Evolutionary conservation across 106 monocot species (phyloP), one percentile per base, ranked within the genome.

Genomic region (Ottelia alismoides): DNA sequence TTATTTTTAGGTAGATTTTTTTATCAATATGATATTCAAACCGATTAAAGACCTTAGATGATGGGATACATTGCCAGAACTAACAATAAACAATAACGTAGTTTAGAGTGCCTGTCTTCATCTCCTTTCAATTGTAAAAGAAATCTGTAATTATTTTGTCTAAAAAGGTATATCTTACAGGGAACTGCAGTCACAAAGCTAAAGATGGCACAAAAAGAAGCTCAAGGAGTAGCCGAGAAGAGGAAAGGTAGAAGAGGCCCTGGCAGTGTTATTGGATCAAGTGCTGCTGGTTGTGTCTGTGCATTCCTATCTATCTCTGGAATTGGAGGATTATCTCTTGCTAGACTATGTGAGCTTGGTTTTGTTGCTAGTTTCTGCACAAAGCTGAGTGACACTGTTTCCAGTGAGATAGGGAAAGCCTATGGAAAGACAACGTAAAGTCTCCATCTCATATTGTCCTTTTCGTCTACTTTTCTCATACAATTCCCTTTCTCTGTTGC

Each of bases 391-490:
- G 94, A 96, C 53, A 96, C 94, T 23, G 88, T 85, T 64, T 88
- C 94, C 20, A 96, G 94, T 55, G 94, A 96, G 75, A 88, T 88
- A 47, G 94, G 94, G 25, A 96, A 96, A 59, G 94, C 94, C 27
- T 96, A 85, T 72, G 96, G 96, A 25, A 81, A 72, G 62, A 96
- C 76, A 61, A 70, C 96, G 88, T 96, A 84, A 68, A 65, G 50
- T 45, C 45, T 35, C 35, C 12, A 35, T n/a, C n/a, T n/a, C n/a
- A n/a, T n/a, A n/a, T n/a, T n/a, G n/a, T n/a, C n/a, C n/a, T n/a
- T n/a, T n/a, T n/a, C n/a, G n/a, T n/a, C n/a, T n/a, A n/a, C n/a
- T n/a, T n/a, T n/a, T n/a, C n/a, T n/a, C n/a, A n/a, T n/a, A n/a
- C n/a, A n/a, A n/a, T n/a, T n/a, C n/a, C n/a, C n/a, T n/a, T n/a